phyloP scores from a whole-genome alignment of 2,329 filamentous ascomycete species.

The Colletotrichum plurivorum region DNA sequence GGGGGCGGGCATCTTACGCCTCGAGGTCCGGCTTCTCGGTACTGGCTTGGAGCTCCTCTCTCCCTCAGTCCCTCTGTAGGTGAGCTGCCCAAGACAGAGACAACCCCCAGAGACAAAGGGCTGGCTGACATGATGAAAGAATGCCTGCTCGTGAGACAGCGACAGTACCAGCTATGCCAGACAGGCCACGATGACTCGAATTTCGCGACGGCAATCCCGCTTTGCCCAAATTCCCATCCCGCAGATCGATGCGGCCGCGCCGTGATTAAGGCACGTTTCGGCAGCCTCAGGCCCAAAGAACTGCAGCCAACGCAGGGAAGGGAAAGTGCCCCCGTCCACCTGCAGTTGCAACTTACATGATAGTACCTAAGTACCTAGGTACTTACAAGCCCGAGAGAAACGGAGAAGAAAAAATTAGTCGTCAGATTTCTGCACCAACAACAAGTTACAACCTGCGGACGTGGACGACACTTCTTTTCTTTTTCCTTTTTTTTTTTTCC shows the following conservation, averaged over 20 bases:
- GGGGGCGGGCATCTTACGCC: not conserved
- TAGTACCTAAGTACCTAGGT: not conserved
- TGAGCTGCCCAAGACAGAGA: not conserved
- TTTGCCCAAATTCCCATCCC: not conserved
- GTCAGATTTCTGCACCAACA: slow-evolving; percentile 21
- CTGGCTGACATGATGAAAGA: slow-evolving; percentile 16
- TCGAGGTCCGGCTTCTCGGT: slow-evolving; percentile 11
- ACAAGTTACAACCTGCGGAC: not conserved
- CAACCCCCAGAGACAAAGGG: not conserved
- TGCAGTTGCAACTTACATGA: not conserved
- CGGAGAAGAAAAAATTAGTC: not conserved
- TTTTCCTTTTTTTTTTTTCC: not conserved
- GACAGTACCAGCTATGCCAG: not conserved
- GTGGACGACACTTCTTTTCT: not conserved
- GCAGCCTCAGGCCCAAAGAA: not conserved
- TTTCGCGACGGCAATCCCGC: not conserved
- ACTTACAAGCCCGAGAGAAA: no score
- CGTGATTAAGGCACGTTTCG: slow-evolving; percentile 17
- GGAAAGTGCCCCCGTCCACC: slow-evolving; percentile 3
- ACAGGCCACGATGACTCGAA: not conserved
- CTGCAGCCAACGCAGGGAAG: not conserved
- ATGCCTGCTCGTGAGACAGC: not conserved
- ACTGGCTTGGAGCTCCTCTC: not conserved
- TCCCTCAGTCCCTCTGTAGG: no score
- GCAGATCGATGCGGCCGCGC: not conserved